Evolutionary conservation across 2,329 filamentous ascomycete genomes (phyloP).

Genomic region (Calonectria honghensis): DNA sequence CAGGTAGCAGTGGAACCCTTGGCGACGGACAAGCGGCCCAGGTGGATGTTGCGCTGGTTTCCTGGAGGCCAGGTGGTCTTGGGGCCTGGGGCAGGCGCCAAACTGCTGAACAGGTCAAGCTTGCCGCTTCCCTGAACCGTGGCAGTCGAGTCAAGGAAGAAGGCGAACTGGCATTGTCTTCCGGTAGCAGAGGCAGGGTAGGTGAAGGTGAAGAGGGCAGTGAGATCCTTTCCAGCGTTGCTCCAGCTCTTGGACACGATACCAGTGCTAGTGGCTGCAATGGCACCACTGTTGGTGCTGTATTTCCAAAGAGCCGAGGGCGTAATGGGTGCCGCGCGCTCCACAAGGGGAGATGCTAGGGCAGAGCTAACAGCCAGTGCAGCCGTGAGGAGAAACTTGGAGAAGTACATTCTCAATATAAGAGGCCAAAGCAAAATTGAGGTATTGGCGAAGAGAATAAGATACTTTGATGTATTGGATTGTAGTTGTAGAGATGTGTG

Average conservation of each 20-base stretch:
- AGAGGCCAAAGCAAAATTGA: background rate
- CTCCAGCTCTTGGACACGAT: slow-evolving; percentile 47
- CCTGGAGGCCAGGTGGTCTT: slow-evolving; percentile 50
- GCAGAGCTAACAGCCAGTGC: slow-evolving; percentile 46
- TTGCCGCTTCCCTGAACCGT: slow-evolving; percentile 49
- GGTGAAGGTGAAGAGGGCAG: slow-evolving; percentile 56
- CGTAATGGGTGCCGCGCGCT: slow-evolving; percentile 38
- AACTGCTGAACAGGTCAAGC: slow-evolving; percentile 55
- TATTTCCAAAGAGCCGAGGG: slow-evolving; percentile 52
- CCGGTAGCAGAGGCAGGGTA: slow-evolving; percentile 50
- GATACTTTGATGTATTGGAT: background rate
- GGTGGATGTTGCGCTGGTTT: slow-evolving; percentile 53
- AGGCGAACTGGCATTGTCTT: slow-evolving; percentile 54
- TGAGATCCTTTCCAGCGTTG: slow-evolving; percentile 54
- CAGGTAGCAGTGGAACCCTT: slow-evolving; percentile 37
- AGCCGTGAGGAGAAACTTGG: slow-evolving; percentile 46
- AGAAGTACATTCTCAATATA: slow-evolving; percentile 50
- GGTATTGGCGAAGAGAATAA: background rate
- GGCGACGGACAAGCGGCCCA: slow-evolving; percentile 43
- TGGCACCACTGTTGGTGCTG: slow-evolving; percentile 51
- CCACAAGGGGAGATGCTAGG: slow-evolving; percentile 48
- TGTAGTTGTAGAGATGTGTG: background rate
- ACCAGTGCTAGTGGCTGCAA: slow-evolving; percentile 39
- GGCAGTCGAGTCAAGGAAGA: slow-evolving; percentile 50
- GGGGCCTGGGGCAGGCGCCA: slow-evolving; percentile 47